Base-by-base conservation (phyloP, 2,329 filamentous ascomycete genomes). In the Sphaceloma murrayae region DNA sequence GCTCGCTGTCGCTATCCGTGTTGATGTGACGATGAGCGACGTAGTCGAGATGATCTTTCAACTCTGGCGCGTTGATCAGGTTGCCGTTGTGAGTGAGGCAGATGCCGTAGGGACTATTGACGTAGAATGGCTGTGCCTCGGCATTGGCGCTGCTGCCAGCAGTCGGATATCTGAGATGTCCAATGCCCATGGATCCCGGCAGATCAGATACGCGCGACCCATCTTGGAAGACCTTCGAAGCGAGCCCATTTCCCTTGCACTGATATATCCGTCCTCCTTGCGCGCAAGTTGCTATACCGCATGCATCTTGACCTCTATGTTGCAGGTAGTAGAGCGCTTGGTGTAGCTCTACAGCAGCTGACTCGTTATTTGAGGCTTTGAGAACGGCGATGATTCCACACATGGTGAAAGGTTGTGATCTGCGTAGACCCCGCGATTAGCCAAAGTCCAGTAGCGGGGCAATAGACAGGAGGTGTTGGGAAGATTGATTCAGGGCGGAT, bases 51-150 rank as follows among this genome's bases (percentile, higher is more conserved):
- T 79, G 85, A 49, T 70, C 65, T 60, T 75, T 77, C 36, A 93
- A 69, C 43, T 83, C 78, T 2, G 72, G 71, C 4, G 80, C 77
- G 58, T 93, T 86, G 68, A 93, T 84, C 34, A 94, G 70, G 64
- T 94, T 94, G 48, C 88, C 87, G 58, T 94, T 94, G 65, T 91
- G 81, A 16, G 80, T 75, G 59, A 91, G 75, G 56, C 75, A 83
- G 54, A 93, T 82, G 36, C 86, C 86, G 58, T 86, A 91, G 1
- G 85, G 85, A 50, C 68, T 71, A 67, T 94, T 94, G 56, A 91
- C 85, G 59, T 91, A 94, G 63, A 95, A 94, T 0, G 88, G 88
- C 64, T 94, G 87, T 8, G 85, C 85, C 64, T 94, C 86, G 5
- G 85, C 80, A 57, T 85, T 89, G 47, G 77, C 77, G 53, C 81